Evolutionary conservation across 305 asterid genomes (phyloP).

Genomic region (Fraxinus angustifolia): DNA sequence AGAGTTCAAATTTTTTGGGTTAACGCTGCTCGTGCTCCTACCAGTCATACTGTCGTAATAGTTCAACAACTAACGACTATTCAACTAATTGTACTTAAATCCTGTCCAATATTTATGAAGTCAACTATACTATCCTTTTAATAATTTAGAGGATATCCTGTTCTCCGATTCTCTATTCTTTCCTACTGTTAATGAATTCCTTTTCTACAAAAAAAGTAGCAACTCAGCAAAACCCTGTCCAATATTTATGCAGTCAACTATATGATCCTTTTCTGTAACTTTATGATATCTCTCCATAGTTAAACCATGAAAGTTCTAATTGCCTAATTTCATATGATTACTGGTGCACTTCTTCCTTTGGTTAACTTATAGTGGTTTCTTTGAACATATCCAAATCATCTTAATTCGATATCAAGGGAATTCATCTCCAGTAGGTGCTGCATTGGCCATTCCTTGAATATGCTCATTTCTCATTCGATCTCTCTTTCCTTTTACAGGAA

Average conservation of each 20-base stretch:
- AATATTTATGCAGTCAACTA: neutral
- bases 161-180: neutral
- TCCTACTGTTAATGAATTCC: neutral
- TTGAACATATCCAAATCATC: neutral
- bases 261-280: neutral
- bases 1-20: neutral
- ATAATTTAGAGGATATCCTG: neutral
- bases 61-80: neutral
- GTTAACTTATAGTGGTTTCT: neutral
- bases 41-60: neutral
- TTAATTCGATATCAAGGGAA: neutral
- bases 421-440: neutral
- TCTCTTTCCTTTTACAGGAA: neutral
- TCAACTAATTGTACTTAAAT: neutral
- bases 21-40: neutral
- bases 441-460: neutral
- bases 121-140: neutral
- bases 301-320: neutral
- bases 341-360: neutral
- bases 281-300: neutral
- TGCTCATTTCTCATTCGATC: neutral
- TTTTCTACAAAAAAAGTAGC: neutral
- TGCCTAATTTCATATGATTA: neutral
- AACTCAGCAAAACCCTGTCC: neutral
- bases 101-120: neutral